Evolutionary conservation across 345 rosid genomes (phyloP).

Genomic region (Pistacia vera): DNA sequence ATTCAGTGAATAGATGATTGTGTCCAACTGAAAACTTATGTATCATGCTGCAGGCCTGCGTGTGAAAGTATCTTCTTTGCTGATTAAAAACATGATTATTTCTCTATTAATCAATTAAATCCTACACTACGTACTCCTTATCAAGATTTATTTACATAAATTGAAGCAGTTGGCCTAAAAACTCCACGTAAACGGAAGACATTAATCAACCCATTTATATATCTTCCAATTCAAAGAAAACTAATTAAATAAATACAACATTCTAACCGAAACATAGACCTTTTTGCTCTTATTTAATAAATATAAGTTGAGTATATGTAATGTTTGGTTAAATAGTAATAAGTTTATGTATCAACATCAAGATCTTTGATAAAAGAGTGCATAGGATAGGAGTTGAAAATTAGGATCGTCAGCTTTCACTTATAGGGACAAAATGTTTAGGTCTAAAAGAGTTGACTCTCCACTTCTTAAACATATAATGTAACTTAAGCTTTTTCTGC

Average conservation of each 20-base stretch:
- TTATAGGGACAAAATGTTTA: conserved; percentile 11
- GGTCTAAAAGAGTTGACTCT: not conserved
- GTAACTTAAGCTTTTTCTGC: too few relatives aligned
- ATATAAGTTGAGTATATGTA: too few relatives aligned
- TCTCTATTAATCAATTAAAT: too few relatives aligned
- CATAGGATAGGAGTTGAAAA: not conserved
- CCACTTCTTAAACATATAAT: not conserved
- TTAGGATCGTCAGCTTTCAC: too few relatives aligned
- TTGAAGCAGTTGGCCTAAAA: conserved; percentile 30
- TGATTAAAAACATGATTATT: not conserved
- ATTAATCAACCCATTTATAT: conserved; percentile 7
- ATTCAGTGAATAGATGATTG: conserved; percentile 28
- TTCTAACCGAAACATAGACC: conserved; percentile 20
- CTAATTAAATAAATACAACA: not conserved
- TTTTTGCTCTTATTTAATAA: not conserved
- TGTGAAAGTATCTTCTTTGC: conserved; percentile 6
- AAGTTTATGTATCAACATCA: conserved; percentile 19
- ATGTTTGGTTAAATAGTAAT: not conserved
- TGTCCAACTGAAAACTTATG: conserved; percentile 20
- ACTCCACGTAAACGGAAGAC: conserved; percentile 14
- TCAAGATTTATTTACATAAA: not conserved
- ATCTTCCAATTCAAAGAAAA: not conserved
- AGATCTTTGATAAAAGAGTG: conserved; percentile 8
- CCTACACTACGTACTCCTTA: not conserved
- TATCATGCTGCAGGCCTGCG: conserved; percentile 22